Conservation (phyloP, 2,329 filamentous ascomycete species). For the Hypoxylon sp. region DNA sequence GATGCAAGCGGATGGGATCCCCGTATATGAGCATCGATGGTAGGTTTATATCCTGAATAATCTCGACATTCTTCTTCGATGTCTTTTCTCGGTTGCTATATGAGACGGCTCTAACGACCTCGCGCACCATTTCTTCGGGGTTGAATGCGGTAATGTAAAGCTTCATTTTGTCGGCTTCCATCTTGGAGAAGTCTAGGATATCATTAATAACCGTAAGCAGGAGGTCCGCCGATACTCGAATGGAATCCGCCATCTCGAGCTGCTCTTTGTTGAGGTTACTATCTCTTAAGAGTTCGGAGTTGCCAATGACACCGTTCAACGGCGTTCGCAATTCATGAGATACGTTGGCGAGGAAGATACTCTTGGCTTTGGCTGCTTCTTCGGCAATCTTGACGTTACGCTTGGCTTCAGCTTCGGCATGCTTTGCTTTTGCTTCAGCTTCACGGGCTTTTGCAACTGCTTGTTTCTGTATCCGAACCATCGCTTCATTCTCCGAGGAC, state of each 20-base stretch:
- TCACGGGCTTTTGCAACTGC: conserved; percentile 80
- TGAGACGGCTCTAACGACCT: conserved; percentile 76
- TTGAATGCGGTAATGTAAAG: conserved; percentile 80
- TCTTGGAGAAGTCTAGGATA: conserved; percentile 95
- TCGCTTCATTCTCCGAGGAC: conserved; percentile 82
- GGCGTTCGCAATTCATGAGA: conserved; percentile 87
- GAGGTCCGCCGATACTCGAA: conserved; percentile 87
- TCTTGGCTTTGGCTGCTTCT: conserved; percentile 86
- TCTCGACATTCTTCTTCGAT: conserved; percentile 73
- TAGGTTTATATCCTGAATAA: conserved; percentile 78
- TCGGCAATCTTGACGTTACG: conserved; percentile 86
- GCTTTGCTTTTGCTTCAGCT: conserved; percentile 82
- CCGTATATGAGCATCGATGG: conserved; percentile 81
- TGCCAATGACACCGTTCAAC: conserved; percentile 90
- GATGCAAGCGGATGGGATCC: conserved; percentile 76
- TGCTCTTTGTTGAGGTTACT: conserved; percentile 82
- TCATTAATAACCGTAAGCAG: conserved; percentile 95
- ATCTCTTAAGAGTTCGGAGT: conserved; percentile 86
- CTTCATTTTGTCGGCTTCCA: conserved; percentile 90
- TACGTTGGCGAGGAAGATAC: conserved; percentile 84
- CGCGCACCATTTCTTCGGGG: conserved; percentile 76
- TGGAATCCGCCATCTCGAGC: conserved; percentile 88
- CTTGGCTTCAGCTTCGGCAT: conserved; percentile 81
- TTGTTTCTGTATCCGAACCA: conserved; percentile 82
- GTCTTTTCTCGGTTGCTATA: conserved; percentile 77